A percentile compares a stretch with the other conserved stretches of the same genome.
Evolutionary conservation across 1,284 basidiomycete genomes (phyloP).

Genomic region (Irpex sp.): DNA sequence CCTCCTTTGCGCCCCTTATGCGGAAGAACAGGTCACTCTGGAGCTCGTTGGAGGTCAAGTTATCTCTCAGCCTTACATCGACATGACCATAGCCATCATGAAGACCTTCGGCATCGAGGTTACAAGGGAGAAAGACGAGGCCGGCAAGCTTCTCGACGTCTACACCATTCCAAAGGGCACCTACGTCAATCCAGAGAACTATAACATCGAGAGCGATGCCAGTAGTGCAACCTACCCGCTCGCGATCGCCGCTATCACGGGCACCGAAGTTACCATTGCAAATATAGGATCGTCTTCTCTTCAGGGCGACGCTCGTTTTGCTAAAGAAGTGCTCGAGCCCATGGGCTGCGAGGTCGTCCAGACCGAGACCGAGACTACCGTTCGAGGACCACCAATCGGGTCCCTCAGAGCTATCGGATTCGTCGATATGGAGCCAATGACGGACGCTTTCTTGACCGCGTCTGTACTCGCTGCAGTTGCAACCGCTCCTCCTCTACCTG

Average conservation of each 20-base stretch:
- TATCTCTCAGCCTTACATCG: slow-evolving; percentile 98
- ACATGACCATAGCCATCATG: slow-evolving; percentile 99
- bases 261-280: slow-evolving; percentile 88
- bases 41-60: slow-evolving; percentile 92
- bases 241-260: slow-evolving; percentile 95
- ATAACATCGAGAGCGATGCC: slow-evolving; percentile 95
- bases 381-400: slow-evolving; percentile 84
- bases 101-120: slow-evolving; percentile 87
- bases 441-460: slow-evolving; percentile 97
- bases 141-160: slow-evolving; percentile 66
- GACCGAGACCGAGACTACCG: slow-evolving; percentile 88
- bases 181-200: slow-evolving; percentile 79
- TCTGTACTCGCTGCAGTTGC: slow-evolving; percentile 90
- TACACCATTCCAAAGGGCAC: slow-evolving; percentile 86
- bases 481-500: slow-evolving; percentile 40
- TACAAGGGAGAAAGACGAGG: slow-evolving; percentile 61
- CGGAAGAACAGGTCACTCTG: slow-evolving; percentile 75
- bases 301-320: slow-evolving; percentile 96
- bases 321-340: slow-evolving; percentile 86
- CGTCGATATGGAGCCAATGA: slow-evolving; percentile 99
- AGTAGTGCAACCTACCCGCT: slow-evolving; percentile 96
- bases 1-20: slow-evolving; percentile 95
- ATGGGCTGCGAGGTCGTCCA: slow-evolving; percentile 96
- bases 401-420: slow-evolving; percentile 80
- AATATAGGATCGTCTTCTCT: slow-evolving; percentile 91